Base-by-base conservation (phyloP, 192 early-diverging fungal species). In the Entomortierella chlamydospora region DNA sequence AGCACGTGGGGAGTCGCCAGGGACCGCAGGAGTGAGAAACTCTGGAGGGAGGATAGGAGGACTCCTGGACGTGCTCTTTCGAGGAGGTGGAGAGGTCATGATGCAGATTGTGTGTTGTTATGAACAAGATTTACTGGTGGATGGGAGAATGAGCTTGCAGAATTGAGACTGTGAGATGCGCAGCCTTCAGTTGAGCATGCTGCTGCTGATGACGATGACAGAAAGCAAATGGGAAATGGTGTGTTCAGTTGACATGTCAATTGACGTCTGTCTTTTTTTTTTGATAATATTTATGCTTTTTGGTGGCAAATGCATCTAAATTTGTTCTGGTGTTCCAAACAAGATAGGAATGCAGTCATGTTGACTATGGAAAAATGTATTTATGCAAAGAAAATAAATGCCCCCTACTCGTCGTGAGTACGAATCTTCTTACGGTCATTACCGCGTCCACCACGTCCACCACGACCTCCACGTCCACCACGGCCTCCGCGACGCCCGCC, bases 401-500 rank as follows among this genome's bases (percentile, higher is more conserved):
- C 28, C 22, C 33, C 47, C 49, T 55, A 70, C 11, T 59, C 73
- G 33, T 79, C 54, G 39, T 61, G 55, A 33, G 74, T 70, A 39
- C 74, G 74, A 47, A 70, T 70, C 57, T 66, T 79, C 68, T 70
- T 79, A 57, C 76, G 76, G 62, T 79, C 76, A 23, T 79, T 53
- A 13, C 73, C 66, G 55, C 73, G 68, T n/a, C 76, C 76, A 18
- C 76, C 67, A 10, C 73, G 65, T 8, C 73, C 73, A 50, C 76
- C 68, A 28, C 67, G 59, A 42, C 76, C 62, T 23, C 76, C 62
- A 65, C 76, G 55, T 8, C 76, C 56, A 23, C 76, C 56, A 33
- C 68, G 57, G 26, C 61, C 45, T 6, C 63, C 57, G 52, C 63
- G 57, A 34, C 39, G 26, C 20, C 12, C 29, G 22, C 25, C 42